Evolutionary conservation across 495 filamentous ascomycete genomes (phyloP).

Genomic region (Durotheca rogersii): DNA sequence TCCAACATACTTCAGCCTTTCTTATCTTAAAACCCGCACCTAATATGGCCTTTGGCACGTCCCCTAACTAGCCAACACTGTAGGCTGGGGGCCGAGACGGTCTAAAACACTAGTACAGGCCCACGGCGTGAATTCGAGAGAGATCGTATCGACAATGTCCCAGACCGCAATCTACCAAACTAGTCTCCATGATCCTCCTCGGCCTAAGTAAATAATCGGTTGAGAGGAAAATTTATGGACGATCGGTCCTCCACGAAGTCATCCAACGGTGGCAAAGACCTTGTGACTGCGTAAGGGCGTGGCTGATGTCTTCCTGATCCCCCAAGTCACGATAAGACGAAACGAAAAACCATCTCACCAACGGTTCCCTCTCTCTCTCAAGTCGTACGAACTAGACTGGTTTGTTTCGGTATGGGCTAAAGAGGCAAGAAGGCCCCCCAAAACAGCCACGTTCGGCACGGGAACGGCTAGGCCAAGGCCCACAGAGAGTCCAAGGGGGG

Average conservation of each 20-base stretch:
- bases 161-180: not conserved
- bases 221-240: too few species aligned
- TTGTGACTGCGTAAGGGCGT: too few species aligned
- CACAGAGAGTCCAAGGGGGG: constrained; percentile 27
- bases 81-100: not conserved
- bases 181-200: not conserved
- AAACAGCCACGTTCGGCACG: constrained; percentile 28
- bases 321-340: too few species aligned
- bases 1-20: too few species aligned
- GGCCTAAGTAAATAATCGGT: not conserved
- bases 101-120: constrained; percentile 4
- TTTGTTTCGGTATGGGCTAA: constrained; percentile 27
- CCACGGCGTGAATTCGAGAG: constrained; percentile 6
- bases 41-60: too few species aligned
- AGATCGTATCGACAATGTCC: not conserved
- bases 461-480: constrained; percentile 27
- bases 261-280: too few species aligned
- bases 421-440: constrained; percentile 16
- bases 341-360: too few species aligned
- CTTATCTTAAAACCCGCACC: too few species aligned
- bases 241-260: too few species aligned
- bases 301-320: too few species aligned
- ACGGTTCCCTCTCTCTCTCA: too few species aligned
- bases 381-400: constrained; percentile 23
- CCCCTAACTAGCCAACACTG: not conserved